Evolutionary conservation across 129 eudicot genomes (phyloP).

Genomic region (Sambucus nigra): DNA sequence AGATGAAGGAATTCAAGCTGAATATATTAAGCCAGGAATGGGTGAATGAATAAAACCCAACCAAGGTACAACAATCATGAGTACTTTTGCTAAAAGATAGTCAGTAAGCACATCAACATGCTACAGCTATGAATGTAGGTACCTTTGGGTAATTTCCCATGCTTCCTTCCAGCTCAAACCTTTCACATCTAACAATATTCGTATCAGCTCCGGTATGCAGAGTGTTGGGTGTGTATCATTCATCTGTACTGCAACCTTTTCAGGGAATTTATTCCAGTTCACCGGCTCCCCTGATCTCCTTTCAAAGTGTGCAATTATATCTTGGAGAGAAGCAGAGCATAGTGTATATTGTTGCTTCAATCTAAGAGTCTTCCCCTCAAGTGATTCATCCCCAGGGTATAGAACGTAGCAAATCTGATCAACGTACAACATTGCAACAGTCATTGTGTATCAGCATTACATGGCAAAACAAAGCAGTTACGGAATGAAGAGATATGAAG

Average conservation of each 20-base stretch:
- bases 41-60: too few species aligned
- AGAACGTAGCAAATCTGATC: slow-evolving; percentile 75
- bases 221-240: slow-evolving; percentile 98
- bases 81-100: too few species aligned
- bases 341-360: slow-evolving; percentile 90
- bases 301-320: slow-evolving; percentile 73
- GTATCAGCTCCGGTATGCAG: slow-evolving; percentile 89
- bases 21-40: too few species aligned
- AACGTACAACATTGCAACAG: too few species aligned
- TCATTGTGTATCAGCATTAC: too few species aligned
- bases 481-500: too few species aligned
- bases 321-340: slow-evolving; percentile 97
- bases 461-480: too few species aligned
- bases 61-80: too few species aligned
- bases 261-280: slow-evolving; percentile 73
- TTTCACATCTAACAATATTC: slow-evolving; percentile 83
- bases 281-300: slow-evolving; percentile 58
- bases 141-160: slow-evolving; percentile 89
- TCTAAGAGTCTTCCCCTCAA: slow-evolving; percentile 78
- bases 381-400: slow-evolving; percentile 92
- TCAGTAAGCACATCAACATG: too few species aligned
- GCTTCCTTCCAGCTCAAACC: slow-evolving; percentile 88
- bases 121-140: too few species aligned
- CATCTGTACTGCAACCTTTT: slow-evolving; percentile 96
- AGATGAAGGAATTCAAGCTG: too few species aligned